Evolutionary conservation across 306 rosid genomes (phyloP).

Genomic region (barrel medic (Medicago truncatula)): MtrunA17r5.0-ANR NC_053044.1:32092001-32092500

Average conservation of each 20-base stretch:
- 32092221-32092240: too few species aligned
- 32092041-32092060: slow-evolving; percentile 24
- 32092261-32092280: too few species aligned
- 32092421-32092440: slow-evolving; percentile 13
- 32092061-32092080: slow-evolving; percentile 7
- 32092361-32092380: background rate
- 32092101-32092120: background rate
- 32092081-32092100: slow-evolving; percentile 33
- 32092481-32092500: background rate
- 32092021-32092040: slow-evolving; percentile 20
- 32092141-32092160: slow-evolving; percentile 5
- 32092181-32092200: too few species aligned
- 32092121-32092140: slow-evolving; percentile 3
- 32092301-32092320: too few species aligned
- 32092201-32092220: too few species aligned
- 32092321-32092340: background rate
- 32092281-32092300: too few species aligned
- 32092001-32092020: slow-evolving; percentile 17
- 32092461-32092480: slow-evolving; percentile 2
- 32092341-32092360: background rate
- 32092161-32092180: background rate
- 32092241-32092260: too few species aligned
- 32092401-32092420: slow-evolving; percentile 1
- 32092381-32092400: background rate
- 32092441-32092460: slow-evolving; percentile 4